Base-by-base conservation (phyloP, 768 basidiomycete species). In the Dioszegia aurantiaca region DNA sequence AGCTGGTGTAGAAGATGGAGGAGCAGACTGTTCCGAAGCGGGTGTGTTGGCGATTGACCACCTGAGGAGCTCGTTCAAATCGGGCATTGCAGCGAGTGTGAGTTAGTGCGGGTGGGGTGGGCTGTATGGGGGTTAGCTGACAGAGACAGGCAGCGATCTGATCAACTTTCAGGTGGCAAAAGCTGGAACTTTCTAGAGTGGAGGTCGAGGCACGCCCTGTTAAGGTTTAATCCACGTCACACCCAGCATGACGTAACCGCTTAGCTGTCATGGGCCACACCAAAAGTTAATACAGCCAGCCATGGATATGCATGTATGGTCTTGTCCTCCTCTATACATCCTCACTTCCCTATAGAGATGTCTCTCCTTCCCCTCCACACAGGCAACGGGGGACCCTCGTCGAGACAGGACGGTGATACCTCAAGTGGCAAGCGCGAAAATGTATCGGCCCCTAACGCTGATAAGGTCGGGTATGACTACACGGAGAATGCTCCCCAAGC, bases 21-120 rank as follows among this genome's bases (percentile, higher is more conserved):
- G 11, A 26, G 43, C 36, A 19, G 21, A 26, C 3, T 24, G 42
- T 12, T 46, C 36, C 24, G 43, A 4, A 19, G 46, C 19, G 1
- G 56, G 37, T 11, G 71, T 68, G 45, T 73, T 73, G 57, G 62
- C 65, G 30, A 73, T 68, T 23, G 71, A 73, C 71, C 71, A 73
- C 46, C 67, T 42, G 3, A 73, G 60, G 21, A 73, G 67, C 36
- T 65, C 62, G 63, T 70, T 73, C 43, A 73, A 62, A 43, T 73
- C 71, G 24, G 71, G 68, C 71, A 73, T 73, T 31, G 54, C 8
- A 43, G 33, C 3, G 23, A 5, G 23, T 10, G 23, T 39, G 16
- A 6, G 33, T 6, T 33, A 33, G 33, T 33, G 14, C 33, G 6
- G 14, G 33, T 6, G 33, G 33, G 6, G 33, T 14, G 33, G 6